Percentiles rank a stretch among this genome's conserved stretches.
phyloP scores from a whole-genome alignment of 495 filamentous ascomycete genomes.

The Penicillium atrosanguineum region DNA sequence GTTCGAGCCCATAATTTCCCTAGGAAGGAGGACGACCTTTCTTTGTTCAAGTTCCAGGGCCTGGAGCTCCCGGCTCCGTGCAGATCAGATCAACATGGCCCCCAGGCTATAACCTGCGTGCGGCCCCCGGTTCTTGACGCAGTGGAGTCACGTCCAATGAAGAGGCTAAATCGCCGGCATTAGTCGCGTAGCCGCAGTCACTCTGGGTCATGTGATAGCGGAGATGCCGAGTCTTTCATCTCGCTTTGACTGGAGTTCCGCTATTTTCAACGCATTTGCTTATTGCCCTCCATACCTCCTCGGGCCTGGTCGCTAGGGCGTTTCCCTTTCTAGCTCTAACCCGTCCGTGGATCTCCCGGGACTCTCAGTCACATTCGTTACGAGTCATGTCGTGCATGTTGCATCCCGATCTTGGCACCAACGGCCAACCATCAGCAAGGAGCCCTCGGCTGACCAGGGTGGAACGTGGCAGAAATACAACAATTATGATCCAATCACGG shows the following conservation, averaged over 20 bases:
- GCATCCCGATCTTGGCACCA: conserved; percentile 10
- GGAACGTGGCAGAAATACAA: conserved; percentile 13
- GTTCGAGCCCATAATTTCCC: not conserved
- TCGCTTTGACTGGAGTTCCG: not conserved
- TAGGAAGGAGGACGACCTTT: not conserved
- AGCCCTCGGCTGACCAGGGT: conserved; percentile 6
- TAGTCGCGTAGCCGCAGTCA: conserved; percentile 29
- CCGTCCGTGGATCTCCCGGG: conserved; percentile 5
- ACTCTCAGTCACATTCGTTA: conserved; percentile 12
- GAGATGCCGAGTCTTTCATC: not conserved
- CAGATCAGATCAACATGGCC: conserved; percentile 32
- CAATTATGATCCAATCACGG: conserved; percentile 6
- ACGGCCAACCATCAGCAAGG: conserved; percentile 13
- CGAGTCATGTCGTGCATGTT: conserved; percentile 31
- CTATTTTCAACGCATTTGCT: no score
- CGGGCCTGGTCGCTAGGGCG: no score
- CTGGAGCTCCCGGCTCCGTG: conserved; percentile 27
- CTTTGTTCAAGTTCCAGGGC: conserved; percentile 1
- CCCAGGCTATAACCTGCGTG: conserved; percentile 4
- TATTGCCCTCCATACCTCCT: no score
- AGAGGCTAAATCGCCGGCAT: conserved; percentile 1
- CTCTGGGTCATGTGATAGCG: conserved; percentile 19
- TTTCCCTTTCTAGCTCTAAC: not conserved
- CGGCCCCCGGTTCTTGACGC: not conserved
- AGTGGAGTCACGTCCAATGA: conserved; percentile 13